A percentile compares a stretch with the other conserved stretches of the same genome.
phyloP scores from a whole-genome alignment of 108 stramenopile species.

The Nitzschia putrida region DNA sequence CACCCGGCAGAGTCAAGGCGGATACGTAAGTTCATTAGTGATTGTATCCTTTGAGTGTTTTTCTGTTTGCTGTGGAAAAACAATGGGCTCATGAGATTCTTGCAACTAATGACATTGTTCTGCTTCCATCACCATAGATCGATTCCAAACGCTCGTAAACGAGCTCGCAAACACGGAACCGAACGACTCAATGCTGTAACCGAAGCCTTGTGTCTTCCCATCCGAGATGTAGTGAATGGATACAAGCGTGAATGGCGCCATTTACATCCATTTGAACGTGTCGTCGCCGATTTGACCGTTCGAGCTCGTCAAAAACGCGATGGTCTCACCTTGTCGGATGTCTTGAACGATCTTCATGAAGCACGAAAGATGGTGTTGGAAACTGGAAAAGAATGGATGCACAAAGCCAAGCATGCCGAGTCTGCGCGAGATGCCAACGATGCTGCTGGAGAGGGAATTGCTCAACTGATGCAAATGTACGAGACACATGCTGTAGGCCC shows the following conservation, averaged over 20 bases:
- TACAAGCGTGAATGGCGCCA: constrained; percentile 68
- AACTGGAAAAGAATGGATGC: constrained; percentile 84
- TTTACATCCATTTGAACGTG: constrained; percentile 93
- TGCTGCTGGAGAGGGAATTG: constrained; percentile 58
- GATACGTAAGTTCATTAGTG: constrained; percentile 35
- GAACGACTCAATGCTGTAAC: constrained; percentile 77
- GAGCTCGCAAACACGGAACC: constrained; percentile 80
- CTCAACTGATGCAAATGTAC: constrained; percentile 58
- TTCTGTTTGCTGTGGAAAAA: background rate
- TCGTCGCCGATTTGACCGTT: constrained; percentile 90
- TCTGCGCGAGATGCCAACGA: constrained; percentile 70
- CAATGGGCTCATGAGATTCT: background rate
- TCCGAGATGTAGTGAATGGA: constrained; percentile 76
- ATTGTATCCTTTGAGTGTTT: background rate
- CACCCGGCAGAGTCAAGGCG: constrained; percentile 40
- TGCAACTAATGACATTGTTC: background rate
- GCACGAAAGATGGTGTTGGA: constrained; percentile 76
- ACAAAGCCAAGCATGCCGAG: constrained; percentile 77
- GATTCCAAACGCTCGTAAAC: constrained; percentile 44
- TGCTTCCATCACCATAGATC: too few species aligned
- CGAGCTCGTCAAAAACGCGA: constrained; percentile 72
- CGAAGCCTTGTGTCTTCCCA: constrained; percentile 78
- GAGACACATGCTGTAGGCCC: constrained; percentile 59
- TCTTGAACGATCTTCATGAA: constrained; percentile 81
- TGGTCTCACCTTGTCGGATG: constrained; percentile 56